A percentile compares a stretch with the other conserved stretches of the same genome.
phyloP scores from a whole-genome alignment of 257 asterid species.

The Ehretia macrophylla region DNA sequence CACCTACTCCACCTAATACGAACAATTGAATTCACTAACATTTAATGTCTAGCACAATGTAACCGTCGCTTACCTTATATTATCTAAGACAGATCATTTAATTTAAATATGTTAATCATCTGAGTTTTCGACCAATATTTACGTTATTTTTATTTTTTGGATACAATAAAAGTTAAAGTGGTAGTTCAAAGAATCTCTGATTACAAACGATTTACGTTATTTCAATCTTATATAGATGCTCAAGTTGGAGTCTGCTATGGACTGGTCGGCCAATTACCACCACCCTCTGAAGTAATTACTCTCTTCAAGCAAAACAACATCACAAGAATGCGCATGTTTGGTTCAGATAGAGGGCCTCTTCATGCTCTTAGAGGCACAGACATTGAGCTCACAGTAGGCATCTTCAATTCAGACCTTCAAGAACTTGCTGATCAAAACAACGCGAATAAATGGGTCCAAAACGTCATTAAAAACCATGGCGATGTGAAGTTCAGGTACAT shows the following conservation, averaged over 20 bases:
- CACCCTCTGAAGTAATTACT: slow-evolving; percentile 15
- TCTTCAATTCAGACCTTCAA: slow-evolving; percentile 20
- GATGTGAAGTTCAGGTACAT: slow-evolving; percentile 14
- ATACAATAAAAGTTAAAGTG: too few species aligned
- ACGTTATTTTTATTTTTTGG: too few species aligned
- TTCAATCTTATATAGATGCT: slow-evolving; percentile 7
- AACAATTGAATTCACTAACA: too few species aligned
- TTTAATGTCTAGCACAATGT: too few species aligned
- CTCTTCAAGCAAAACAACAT: slow-evolving; percentile 30
- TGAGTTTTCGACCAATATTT: too few species aligned
- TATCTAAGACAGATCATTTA: too few species aligned
- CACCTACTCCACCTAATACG: too few species aligned
- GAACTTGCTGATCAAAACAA: slow-evolving; percentile 11
- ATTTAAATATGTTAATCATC: too few species aligned
- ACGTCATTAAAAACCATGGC: slow-evolving; percentile 3
- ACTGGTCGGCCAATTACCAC: slow-evolving; percentile 29
- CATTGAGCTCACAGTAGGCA: slow-evolving; percentile 29
- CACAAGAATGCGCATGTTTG: slow-evolving; percentile 20
- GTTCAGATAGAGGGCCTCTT: slow-evolving; percentile 13
- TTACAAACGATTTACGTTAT: too few species aligned
- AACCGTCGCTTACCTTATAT: too few species aligned
- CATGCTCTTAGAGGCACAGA: slow-evolving; percentile 26
- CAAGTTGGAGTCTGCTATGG: slow-evolving; percentile 35
- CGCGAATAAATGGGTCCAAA: slow-evolving; percentile 26
- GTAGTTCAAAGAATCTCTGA: too few species aligned